Percentiles rank a stretch among this genome's conserved stretches.
phyloP scores from a whole-genome alignment of 345 rosid genomes.

The Cardiospermum halicacabum region DNA sequence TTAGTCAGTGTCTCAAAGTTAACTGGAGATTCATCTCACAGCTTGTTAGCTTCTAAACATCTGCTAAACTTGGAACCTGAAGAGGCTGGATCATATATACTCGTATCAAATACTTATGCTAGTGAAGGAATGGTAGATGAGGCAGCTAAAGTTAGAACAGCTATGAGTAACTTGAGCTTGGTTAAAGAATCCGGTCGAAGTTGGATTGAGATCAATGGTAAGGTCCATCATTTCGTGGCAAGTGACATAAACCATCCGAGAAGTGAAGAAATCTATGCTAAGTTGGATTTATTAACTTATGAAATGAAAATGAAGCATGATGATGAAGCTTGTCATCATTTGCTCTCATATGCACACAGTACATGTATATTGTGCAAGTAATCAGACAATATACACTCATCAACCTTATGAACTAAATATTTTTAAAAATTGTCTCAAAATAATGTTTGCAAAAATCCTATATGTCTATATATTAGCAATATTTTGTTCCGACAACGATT shows the following conservation, averaged over 20 bases:
- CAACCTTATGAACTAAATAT: no score
- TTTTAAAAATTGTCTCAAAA: no score
- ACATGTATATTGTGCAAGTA: neutral
- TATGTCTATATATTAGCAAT: no score
- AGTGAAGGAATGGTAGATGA: slow-evolving; percentile 19
- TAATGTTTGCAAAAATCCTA: no score
- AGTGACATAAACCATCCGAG: slow-evolving; percentile 24
- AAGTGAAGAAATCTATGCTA: slow-evolving; percentile 29
- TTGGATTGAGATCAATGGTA: slow-evolving; percentile 32
- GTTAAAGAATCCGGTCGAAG: slow-evolving; percentile 29
- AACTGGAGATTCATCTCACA: slow-evolving; percentile 11
- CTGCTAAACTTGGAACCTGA: slow-evolving; percentile 30
- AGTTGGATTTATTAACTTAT: slow-evolving; percentile 22
- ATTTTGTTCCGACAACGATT: no score
- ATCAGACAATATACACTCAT: neutral
- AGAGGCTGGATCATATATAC: slow-evolving; percentile 29
- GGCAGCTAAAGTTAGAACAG: slow-evolving; percentile 24
- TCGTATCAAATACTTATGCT: slow-evolving; percentile 29
- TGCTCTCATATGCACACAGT: no score
- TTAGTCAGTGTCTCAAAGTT: slow-evolving; percentile 25
- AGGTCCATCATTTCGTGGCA: slow-evolving; percentile 25
- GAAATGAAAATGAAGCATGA: slow-evolving; percentile 17
- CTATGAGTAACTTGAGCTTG: slow-evolving; percentile 29
- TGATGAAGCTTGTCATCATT: slow-evolving; percentile 10
- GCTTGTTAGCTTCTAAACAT: slow-evolving; percentile 23